Base-by-base conservation (phyloP, 306 rosid genomes). In the Castanopsis chinensis region DNA sequence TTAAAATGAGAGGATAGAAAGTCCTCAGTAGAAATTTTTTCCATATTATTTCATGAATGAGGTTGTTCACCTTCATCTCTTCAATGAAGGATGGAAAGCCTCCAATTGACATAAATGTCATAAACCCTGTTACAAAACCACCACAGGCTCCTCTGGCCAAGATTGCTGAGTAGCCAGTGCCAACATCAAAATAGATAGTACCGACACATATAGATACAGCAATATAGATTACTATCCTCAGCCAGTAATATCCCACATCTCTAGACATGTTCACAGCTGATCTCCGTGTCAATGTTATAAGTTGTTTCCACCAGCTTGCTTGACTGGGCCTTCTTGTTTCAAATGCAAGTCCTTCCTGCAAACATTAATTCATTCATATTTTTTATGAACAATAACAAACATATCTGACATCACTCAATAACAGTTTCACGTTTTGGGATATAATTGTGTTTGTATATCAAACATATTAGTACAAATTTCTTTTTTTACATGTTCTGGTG, bases 101-200 rank as follows among this genome's bases (percentile, higher is more conserved):
- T 67, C 99, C 99, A 49, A 95, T 95, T 12, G 99, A 91, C 99
- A 95, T 95, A 81, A 95, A 95, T 77, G 99, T 95, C 99, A 95
- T 95, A 28, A 95, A 95, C 71, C 99, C 99, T 19, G 97, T 90
- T 56, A 95, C 86, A 67, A 95, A 95, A n/a, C 88, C 99, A 67
- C 96, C 98, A 52, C 99, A 95, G 25, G 99, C 97, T 69, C 93
- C 94, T 7, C 99, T 86, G 4, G 99, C 99, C n/a, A 93, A 82
- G 87, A 95, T 95, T 9, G 99, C 90, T 75, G 93, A 84, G 80
- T 95, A 95, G 85, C 98, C 78, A 5, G 85, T 82, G 52, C 99
- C 99, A 79, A 95, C 72, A 23, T 91, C 92, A 69, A 83, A 95
- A 79, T 91, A 95, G 78, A 95, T 88, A 7, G 99, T 95, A 76